Evolutionary conservation across 441 rosid species (phyloP).

Genomic region (Metrosideros polymorpha): DNA sequence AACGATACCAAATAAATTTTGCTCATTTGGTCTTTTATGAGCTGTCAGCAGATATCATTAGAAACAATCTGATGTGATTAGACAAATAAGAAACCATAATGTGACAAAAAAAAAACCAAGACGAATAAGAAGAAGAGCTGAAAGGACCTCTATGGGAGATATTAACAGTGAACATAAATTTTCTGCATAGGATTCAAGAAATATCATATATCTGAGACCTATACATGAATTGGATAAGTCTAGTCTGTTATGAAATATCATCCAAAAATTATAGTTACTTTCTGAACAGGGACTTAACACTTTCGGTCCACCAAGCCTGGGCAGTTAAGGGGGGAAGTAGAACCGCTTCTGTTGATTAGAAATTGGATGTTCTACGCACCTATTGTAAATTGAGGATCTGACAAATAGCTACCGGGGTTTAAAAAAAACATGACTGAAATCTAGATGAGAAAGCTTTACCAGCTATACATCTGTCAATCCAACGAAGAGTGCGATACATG

Average conservation of each 20-base stretch:
- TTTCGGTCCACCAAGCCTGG: neutral
- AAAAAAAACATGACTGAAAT: neutral
- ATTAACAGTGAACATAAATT: neutral
- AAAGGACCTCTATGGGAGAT: neutral
- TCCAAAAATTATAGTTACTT: neutral
- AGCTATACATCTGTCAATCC: constrained; percentile 74
- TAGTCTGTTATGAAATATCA: neutral
- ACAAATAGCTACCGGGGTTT: neutral
- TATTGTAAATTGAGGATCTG: neutral
- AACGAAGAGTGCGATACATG: constrained; percentile 75
- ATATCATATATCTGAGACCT: neutral
- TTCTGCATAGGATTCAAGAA: neutral
- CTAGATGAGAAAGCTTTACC: constrained; percentile 19
- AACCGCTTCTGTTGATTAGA: neutral
- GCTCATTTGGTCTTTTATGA: constrained; percentile 58
- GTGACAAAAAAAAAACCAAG: neutral
- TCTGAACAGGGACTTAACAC: neutral
- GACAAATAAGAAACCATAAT: neutral
- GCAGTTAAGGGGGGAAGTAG: neutral
- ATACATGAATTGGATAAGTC: neutral
- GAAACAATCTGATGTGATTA: neutral
- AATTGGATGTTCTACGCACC: neutral
- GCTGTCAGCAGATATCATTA: constrained; percentile 26
- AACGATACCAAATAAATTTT: constrained; percentile 66
- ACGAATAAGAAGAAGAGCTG: neutral